Percentiles rank a stretch among this genome's conserved stretches.
Conservation (phyloP, 257 asterid species). For the Solanum clarkiae region DNA sequence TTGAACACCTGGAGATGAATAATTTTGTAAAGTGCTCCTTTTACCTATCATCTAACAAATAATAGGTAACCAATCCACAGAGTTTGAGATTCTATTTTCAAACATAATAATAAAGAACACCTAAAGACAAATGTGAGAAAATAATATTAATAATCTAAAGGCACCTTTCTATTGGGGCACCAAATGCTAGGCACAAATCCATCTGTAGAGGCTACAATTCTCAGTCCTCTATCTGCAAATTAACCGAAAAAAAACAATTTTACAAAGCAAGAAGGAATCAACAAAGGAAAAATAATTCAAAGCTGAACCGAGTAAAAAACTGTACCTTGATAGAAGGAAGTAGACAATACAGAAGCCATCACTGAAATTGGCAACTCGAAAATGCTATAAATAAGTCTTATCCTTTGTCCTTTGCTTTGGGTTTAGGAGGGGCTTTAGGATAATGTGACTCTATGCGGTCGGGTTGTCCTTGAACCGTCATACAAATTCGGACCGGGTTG, state of each 20-base stretch:
- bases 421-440: neutral
- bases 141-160: neutral
- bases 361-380: neutral
- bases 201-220: neutral
- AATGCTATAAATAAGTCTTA: neutral
- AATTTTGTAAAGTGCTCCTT: neutral
- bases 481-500: neutral
- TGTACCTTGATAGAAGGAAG: neutral
- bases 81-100: neutral
- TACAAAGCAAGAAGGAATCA: neutral
- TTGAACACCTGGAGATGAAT: neutral
- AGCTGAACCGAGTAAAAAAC: neutral
- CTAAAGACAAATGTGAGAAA: neutral
- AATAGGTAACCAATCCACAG: neutral
- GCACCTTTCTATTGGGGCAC: conserved; percentile 4
- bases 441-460: neutral
- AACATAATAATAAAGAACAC: neutral
- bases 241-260: neutral
- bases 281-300: neutral
- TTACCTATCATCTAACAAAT: neutral
- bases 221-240: conserved; percentile 18
- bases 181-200: neutral
- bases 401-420: neutral
- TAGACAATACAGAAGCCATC: neutral
- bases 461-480: neutral